A percentile compares a stretch with the other conserved stretches of the same genome.
phyloP scores from a whole-genome alignment of 495 filamentous ascomycete species.

The Podospora australis region DNA sequence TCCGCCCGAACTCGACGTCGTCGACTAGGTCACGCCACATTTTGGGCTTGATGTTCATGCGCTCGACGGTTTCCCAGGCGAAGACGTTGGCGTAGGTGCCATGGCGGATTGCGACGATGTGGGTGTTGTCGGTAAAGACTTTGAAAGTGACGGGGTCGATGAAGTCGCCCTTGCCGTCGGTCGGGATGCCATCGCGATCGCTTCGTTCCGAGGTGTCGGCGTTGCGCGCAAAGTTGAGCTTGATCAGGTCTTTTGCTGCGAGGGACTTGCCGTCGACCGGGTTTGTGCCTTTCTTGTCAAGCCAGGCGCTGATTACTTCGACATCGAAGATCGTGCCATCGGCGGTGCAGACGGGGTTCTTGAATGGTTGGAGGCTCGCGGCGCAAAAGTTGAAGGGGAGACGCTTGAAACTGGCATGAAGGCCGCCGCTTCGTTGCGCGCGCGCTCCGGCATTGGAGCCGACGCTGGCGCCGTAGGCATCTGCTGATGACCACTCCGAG shows the following conservation, averaged over 20 bases:
- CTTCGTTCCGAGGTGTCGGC: conserved; percentile 51
- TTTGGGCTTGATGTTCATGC: conserved; percentile 95
- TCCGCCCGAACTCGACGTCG: conserved; percentile 79
- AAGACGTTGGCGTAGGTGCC: conserved; percentile 84
- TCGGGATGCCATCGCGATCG: conserved; percentile 28
- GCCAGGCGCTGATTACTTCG: conserved; percentile 82
- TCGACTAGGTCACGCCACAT: conserved; percentile 89
- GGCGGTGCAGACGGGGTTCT: conserved; percentile 74
- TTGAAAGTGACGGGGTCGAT: conserved; percentile 97
- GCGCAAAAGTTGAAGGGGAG: conserved; percentile 98
- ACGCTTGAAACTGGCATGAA: conserved; percentile 67
- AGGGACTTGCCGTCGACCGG: conserved; percentile 78
- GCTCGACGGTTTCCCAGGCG: conserved; percentile 88
- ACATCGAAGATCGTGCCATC: conserved; percentile 80
- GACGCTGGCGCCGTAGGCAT: conserved; percentile 71
- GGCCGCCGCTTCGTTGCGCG: conserved; percentile 42
- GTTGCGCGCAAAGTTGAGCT: conserved; percentile 87
- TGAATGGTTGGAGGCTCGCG: conserved; percentile 85
- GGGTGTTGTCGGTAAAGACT: conserved; percentile 94
- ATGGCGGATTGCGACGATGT: conserved; percentile 83
- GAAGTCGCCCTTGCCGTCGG: conserved; percentile 61
- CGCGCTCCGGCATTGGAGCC: conserved; percentile 62
- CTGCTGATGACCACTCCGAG: conserved; percentile 88
- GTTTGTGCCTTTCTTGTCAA: conserved; percentile 87
- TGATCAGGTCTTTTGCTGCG: conserved; percentile 76